Base-by-base conservation (phyloP, 805 yeast species). In the Wickerhamiella spandovensis region DNA sequence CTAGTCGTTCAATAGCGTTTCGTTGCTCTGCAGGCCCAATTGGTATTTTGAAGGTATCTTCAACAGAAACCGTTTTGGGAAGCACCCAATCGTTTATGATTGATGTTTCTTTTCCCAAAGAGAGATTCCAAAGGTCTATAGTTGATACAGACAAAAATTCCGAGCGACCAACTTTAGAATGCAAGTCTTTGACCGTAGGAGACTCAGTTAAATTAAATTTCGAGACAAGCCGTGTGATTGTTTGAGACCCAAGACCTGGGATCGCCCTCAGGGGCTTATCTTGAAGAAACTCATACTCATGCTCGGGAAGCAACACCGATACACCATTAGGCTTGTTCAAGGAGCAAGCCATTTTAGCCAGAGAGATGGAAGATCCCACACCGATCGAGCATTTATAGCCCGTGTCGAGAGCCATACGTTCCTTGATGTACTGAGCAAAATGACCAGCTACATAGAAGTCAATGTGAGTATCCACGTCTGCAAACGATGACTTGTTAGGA, bases 351-450 rank as follows among this genome's bases (percentile, higher is more conserved):
- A 64, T 60, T 47, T 64, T 64, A 23, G 67, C 64, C 18, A 58
- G 41, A 5, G 58, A 55, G 30, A 56, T 60, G 25, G 61, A 55
- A 2, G 53, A 23, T 3, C 58, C 66, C 6, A 62, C 61, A 18
- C 68, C 68, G 22, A 64, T 58, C 1, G 66, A 61, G 53, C 65
- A 61, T 20, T 58, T 51, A 46, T 57, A 63, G 2, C 62, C 63
- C 13, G 48, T 50, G 25, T 60, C 64, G 13, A 57, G 43, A 43
- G 45, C 38, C 35, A 64, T 57, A 5, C 54, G 45, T 44, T 62
- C 63, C 47, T 54, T 54, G 9, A 64, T 30, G 42, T 60, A 51
- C 15, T 44, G 44, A 3, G 65, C 67, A 1, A 63, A 18, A 32
- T 57, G 57, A 2, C 61, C 63, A 3, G 61, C 66, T 4, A 64